Evolutionary conservation across 2,329 filamentous ascomycete species (phyloP).

Genomic region (Pseudocercospora fijiensis): DNA sequence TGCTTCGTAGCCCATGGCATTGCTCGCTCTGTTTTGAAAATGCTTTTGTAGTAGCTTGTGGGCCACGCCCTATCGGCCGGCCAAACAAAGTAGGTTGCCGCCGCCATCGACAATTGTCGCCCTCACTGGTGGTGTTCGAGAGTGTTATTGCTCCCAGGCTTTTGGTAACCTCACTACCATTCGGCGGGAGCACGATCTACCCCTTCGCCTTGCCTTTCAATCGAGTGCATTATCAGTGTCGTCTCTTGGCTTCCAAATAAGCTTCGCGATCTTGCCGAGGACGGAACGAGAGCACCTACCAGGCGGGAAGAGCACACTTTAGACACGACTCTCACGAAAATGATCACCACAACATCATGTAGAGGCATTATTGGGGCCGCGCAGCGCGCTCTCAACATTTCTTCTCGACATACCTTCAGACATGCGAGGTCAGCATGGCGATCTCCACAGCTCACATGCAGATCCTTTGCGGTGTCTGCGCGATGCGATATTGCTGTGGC

Average conservation of each 20-base stretch:
- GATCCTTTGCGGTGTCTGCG: constrained; percentile 37
- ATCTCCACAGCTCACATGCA: not conserved
- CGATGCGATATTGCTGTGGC: constrained; percentile 42
- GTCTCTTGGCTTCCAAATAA: not conserved
- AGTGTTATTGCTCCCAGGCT: not conserved
- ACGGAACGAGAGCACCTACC: constrained; percentile 10
- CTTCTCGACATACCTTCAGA: not conserved
- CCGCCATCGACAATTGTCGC: not conserved
- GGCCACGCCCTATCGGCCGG: not conserved
- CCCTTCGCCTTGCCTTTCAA: not conserved
- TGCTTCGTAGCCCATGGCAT: not conserved
- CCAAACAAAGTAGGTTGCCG: constrained; percentile 1
- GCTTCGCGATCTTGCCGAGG: not conserved
- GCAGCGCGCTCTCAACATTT: not conserved
- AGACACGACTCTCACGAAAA: constrained; percentile 12
- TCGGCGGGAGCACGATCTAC: too few species aligned
- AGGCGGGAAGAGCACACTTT: not conserved
- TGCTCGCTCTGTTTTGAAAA: not conserved
- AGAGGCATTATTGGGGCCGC: constrained; percentile 10
- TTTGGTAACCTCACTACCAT: too few species aligned
- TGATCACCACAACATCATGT: constrained; percentile 13
- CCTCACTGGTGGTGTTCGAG: not conserved
- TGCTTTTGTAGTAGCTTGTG: not conserved
- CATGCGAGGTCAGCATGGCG: constrained; percentile 13
- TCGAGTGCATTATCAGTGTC: not conserved